Evolutionary conservation across 305 asterid genomes (phyloP).

Genomic region (Stenogyne calaminthoides): DNA sequence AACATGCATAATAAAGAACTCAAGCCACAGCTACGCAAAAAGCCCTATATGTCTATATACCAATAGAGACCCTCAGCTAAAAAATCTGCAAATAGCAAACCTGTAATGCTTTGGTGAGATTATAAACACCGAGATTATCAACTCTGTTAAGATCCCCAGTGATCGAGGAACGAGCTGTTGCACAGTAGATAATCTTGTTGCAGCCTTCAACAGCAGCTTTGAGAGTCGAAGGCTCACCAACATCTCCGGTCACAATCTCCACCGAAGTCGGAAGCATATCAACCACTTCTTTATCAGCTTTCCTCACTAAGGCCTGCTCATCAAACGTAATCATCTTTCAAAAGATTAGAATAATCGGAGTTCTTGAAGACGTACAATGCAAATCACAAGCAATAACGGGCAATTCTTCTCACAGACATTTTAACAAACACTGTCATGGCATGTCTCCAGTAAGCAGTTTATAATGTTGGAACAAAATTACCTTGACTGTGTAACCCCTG

Average conservation of each 20-base stretch:
- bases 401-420: not conserved
- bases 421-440: not conserved
- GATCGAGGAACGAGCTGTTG: slow-evolving; percentile 91
- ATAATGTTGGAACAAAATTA: slow-evolving; percentile 8
- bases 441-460: not conserved
- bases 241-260: slow-evolving; percentile 81
- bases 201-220: slow-evolving; percentile 76
- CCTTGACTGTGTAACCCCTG: slow-evolving; percentile 96
- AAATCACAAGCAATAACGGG: not conserved
- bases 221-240: slow-evolving; percentile 83
- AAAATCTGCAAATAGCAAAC: slow-evolving; percentile 32
- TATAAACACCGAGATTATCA: slow-evolving; percentile 87
- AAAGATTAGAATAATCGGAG: not conserved
- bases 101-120: slow-evolving; percentile 93
- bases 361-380: not conserved
- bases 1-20: not conserved
- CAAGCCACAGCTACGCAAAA: not conserved
- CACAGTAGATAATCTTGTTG: slow-evolving; percentile 88
- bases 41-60: not conserved
- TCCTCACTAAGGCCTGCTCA: slow-evolving; percentile 82
- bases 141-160: slow-evolving; percentile 92
- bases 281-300: slow-evolving; percentile 67
- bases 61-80: not conserved
- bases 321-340: slow-evolving; percentile 11
- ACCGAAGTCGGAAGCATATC: slow-evolving; percentile 93